phyloP scores from a whole-genome alignment of 1,284 basidiomycete genomes.

The Moesziomyces parantarcticus region DNA sequence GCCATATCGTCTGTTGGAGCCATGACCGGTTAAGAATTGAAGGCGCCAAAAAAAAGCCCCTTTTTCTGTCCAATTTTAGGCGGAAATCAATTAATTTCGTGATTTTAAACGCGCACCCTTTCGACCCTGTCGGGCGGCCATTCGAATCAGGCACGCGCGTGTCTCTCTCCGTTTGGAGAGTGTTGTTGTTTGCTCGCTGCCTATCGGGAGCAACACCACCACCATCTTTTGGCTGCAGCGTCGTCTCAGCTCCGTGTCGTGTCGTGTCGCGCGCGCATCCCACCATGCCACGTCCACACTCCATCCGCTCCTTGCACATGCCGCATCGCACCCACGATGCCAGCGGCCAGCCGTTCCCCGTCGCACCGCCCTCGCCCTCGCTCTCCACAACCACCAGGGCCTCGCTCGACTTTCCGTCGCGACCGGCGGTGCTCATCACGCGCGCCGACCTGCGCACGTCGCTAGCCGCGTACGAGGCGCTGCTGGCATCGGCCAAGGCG shows the following conservation, averaged over 20 bases:
- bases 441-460: constrained; percentile 81
- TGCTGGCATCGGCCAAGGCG: constrained; percentile 80
- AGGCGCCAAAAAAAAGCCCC: not conserved
- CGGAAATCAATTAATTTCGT: not conserved
- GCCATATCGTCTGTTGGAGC: too few species aligned
- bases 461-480: constrained; percentile 82
- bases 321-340: constrained; percentile 23
- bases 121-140: too few species aligned
- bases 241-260: too few species aligned
- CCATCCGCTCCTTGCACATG: constrained; percentile 36
- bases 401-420: constrained; percentile 77
- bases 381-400: constrained; percentile 65
- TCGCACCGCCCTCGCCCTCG: constrained; percentile 45
- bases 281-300: constrained; percentile 40
- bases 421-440: constrained; percentile 80
- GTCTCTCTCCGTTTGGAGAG: too few species aligned
- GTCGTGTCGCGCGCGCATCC: too few species aligned
- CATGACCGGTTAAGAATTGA: too few species aligned
- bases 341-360: constrained; percentile 11
- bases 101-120: not conserved
- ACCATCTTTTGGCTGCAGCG: too few species aligned
- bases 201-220: too few species aligned
- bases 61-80: not conserved
- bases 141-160: too few species aligned
- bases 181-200: too few species aligned